Base-by-base conservation (phyloP, 2,329 filamentous ascomycete genomes). In the Dactylonectria estremocensis region DNA sequence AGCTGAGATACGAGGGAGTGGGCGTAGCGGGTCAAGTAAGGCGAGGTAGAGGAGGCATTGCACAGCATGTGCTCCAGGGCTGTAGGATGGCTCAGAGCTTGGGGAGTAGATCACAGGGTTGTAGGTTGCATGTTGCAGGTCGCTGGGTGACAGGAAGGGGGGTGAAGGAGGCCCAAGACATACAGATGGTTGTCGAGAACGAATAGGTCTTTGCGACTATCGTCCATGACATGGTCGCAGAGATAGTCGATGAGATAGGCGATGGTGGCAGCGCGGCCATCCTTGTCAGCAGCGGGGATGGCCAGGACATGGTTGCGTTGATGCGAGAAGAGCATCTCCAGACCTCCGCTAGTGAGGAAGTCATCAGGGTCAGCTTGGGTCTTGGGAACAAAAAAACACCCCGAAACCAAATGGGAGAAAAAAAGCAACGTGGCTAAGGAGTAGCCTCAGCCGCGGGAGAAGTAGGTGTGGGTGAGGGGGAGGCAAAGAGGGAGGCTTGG, bases 271-370 rank as follows among this genome's bases (percentile, higher is more conserved):
- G 89, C 86, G 64, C 84, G 83, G 55, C 90, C 91, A 67, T 89
- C 83, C 60, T 86, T 82, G 76, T 91, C 87, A 62, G 78, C 86
- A 33, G 87, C 82, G 20, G 95, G 94, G 48, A 98, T 81, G 3
- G 86, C 82, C 52, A 99, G 79, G 22, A 86, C 83, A 79, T 95
- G 93, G 74, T 90, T 92, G 63, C 92, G 89, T 81, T 94, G 86
- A 79, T 97, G 92, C 35, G 91, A 90, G 83, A 99, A 99, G 72
- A 99, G 91, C 84, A 97, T 92, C 83, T 99, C 96, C 18, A 99
- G 89, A 22, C 96, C 96, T 69, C 96, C 96, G 71, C 96, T 95
- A 74, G 52, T 64, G 65, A 64, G 64, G 66, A 64, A 66, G 70
- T 52, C 57, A 50, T 65, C 59, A 69, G 64, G 68, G 61, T 71